Evolutionary conservation across 2,329 filamentous ascomycete genomes (phyloP).

Genomic region (Pezicula neosporulosa): DNA sequence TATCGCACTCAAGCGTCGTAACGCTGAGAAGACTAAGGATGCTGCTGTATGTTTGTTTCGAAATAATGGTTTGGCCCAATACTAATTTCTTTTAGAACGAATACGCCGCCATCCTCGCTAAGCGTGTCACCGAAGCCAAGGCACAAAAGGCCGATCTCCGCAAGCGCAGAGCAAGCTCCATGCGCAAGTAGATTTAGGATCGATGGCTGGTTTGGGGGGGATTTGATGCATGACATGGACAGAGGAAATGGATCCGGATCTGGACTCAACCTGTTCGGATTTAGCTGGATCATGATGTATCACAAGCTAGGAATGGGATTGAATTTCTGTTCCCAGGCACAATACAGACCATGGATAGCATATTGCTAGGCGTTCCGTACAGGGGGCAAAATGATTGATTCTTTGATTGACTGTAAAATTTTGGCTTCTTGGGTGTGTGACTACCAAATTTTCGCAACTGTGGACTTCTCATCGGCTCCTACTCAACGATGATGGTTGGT

Average conservation of each 20-base stretch:
- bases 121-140: slow-evolving; percentile 97
- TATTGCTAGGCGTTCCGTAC: slow-evolving; percentile 19
- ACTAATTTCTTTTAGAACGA: slow-evolving; percentile 70
- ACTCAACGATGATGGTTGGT: too few relatives aligned
- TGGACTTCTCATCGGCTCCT: too few relatives aligned
- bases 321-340: background rate
- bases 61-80: slow-evolving; percentile 4
- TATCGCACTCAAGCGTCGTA: slow-evolving; percentile 96
- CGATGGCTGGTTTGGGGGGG: background rate
- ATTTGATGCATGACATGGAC: background rate
- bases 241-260: background rate
- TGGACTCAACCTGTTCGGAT: background rate
- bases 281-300: slow-evolving; percentile 4
- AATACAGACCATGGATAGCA: slow-evolving; percentile 8
- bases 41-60: slow-evolving; percentile 76
- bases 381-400: background rate
- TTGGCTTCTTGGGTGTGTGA: too few relatives aligned
- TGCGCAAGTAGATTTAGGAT: slow-evolving; percentile 69
- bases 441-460: background rate
- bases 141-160: slow-evolving; percentile 86
- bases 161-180: slow-evolving; percentile 96
- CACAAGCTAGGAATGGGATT: background rate
- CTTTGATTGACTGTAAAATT: too few relatives aligned
- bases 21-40: slow-evolving; percentile 95
- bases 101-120: slow-evolving; percentile 93